Evolutionary conservation across 129 eudicot genomes (phyloP), one percentile per base, ranked within the genome.

Genomic region (Helianthus annuus): DNA sequence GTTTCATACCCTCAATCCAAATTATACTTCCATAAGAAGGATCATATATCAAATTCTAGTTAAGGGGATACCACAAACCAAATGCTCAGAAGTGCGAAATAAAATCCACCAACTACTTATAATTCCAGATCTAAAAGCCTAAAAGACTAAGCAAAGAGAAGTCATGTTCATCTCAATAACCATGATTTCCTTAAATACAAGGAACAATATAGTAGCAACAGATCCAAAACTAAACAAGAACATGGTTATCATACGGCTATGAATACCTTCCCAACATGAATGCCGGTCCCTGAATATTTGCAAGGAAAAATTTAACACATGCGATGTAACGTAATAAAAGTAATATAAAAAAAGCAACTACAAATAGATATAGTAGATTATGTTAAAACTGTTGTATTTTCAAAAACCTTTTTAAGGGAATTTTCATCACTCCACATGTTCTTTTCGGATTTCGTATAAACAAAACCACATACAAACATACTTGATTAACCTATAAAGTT

Each of bases 31-130:
- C 57, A 52, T 6, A 52, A 52, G 1, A 52, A n/a, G 24, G 10
- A 52, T n/a, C 22, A 6, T n/a, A 52, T 15, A 52, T n/a, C 9
- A n/a, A 15, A 52, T 52, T n/a, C 57, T 52, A 15, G 0, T 15
- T 52, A n/a, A 52, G 24, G 64, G 64, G 40, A 57, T 57, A 24
- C 38, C 34, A 19, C 13, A 55, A 55, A 55, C 61, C 63, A 57
- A 57, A 57, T 10, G 29, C 34, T 55, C 32, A 19, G 22, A 55
- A 7, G 63, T 51, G 56, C n/a, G n/a, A 48, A 51, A 13, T n/a
- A 51, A 51, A 14, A 24, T 24, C 14, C 63, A 57, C 15, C 39
- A 57, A 22, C 63, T 57, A 24, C 63, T 11, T 7, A 54, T 17
- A 54, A 54, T n/a, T 54, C 32, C 60, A 55, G 9, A 9, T 19